These are phyloP conservation scores for Xylariaceae sp. DNA, from an alignment of 2,329 filamentous ascomycete genomes.

Conservation along the genomic window DNA sequence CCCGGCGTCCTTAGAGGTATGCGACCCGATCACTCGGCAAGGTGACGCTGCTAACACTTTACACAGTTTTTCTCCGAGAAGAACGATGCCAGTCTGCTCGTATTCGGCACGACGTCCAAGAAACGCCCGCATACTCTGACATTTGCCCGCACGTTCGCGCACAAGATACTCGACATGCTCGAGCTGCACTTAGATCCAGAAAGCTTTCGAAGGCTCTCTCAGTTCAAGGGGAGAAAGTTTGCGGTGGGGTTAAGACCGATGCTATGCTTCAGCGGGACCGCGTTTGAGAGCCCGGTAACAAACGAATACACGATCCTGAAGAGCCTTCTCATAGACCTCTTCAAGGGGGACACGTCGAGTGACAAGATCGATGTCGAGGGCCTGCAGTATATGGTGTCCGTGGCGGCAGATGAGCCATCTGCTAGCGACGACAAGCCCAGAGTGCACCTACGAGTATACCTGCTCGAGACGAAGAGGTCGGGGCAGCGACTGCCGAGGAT, in stretches of 20 bases:
- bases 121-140: slow-evolving; percentile 91
- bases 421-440: slow-evolving; percentile 43
- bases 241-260: slow-evolving; percentile 81
- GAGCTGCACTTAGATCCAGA: slow-evolving; percentile 78
- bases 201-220: slow-evolving; percentile 59
- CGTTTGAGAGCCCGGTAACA: slow-evolving; percentile 74
- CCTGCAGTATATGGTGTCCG: slow-evolving; percentile 79
- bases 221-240: slow-evolving; percentile 71
- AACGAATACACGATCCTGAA: slow-evolving; percentile 82
- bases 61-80: slow-evolving; percentile 81
- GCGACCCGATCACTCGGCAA: not conserved
- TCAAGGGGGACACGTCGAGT: slow-evolving; percentile 68
- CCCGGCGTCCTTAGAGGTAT: slow-evolving; percentile 62
- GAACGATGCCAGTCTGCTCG: slow-evolving; percentile 82
- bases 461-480: slow-evolving; percentile 77
- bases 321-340: slow-evolving; percentile 82
- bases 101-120: slow-evolving; percentile 82
- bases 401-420: slow-evolving; percentile 62
- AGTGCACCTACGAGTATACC: slow-evolving; percentile 70
- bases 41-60: not conserved
- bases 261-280: slow-evolving; percentile 81
- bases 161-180: slow-evolving; percentile 90
- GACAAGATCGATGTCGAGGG: slow-evolving; percentile 91
- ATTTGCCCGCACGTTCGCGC: slow-evolving; percentile 71
- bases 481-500: slow-evolving; percentile 83